These are phyloP conservation scores for Parafenestella ontariensis DNA, from an alignment of 2,329 filamentous ascomycete genomes.

Conservation along the genomic window DNA sequence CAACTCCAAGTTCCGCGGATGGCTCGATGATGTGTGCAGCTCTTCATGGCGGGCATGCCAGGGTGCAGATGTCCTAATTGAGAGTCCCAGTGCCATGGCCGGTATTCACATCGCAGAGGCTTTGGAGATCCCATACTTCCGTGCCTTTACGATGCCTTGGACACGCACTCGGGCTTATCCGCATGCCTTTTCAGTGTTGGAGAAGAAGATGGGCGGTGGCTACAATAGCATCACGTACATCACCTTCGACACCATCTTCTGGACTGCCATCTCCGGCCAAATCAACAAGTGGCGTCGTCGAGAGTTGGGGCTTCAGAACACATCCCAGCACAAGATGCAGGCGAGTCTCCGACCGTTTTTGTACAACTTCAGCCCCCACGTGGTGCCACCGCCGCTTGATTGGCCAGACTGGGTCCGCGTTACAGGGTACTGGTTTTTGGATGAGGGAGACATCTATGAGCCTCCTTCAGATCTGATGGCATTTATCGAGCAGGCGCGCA, in stretches of 20 bases:
- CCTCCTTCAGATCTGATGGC: slow-evolving; percentile 77
- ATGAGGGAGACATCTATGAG: slow-evolving; percentile 72
- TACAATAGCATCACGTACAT: slow-evolving; percentile 97
- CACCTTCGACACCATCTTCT: slow-evolving; percentile 96
- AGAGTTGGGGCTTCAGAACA: slow-evolving; percentile 78
- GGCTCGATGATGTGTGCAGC: slow-evolving; percentile 86
- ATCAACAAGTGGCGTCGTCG: slow-evolving; percentile 92
- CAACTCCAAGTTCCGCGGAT: slow-evolving; percentile 77
- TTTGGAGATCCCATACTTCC: slow-evolving; percentile 90
- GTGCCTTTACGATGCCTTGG: slow-evolving; percentile 99
- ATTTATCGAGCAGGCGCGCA: slow-evolving; percentile 84
- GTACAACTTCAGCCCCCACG: slow-evolving; percentile 94
- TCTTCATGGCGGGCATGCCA: slow-evolving; percentile 86
- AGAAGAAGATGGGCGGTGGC: slow-evolving; percentile 90
- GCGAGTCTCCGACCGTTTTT: slow-evolving; percentile 97
- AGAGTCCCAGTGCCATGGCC: slow-evolving; percentile 95
- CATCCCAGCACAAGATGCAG: slow-evolving; percentile 88
- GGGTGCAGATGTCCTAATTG: slow-evolving; percentile 87
- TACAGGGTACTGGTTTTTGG: slow-evolving; percentile 97
- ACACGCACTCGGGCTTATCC: slow-evolving; percentile 94
- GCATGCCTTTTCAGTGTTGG: slow-evolving; percentile 92
- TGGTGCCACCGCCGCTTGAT: slow-evolving; percentile 92
- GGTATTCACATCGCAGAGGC: slow-evolving; percentile 98
- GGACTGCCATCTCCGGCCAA: slow-evolving; percentile 89
- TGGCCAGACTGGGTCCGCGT: slow-evolving; percentile 98